These are phyloP conservation scores for Berkeleyomyces rouxiae DNA, from an alignment of 2,329 filamentous ascomycete genomes.

Conservation along the genomic window DNA sequence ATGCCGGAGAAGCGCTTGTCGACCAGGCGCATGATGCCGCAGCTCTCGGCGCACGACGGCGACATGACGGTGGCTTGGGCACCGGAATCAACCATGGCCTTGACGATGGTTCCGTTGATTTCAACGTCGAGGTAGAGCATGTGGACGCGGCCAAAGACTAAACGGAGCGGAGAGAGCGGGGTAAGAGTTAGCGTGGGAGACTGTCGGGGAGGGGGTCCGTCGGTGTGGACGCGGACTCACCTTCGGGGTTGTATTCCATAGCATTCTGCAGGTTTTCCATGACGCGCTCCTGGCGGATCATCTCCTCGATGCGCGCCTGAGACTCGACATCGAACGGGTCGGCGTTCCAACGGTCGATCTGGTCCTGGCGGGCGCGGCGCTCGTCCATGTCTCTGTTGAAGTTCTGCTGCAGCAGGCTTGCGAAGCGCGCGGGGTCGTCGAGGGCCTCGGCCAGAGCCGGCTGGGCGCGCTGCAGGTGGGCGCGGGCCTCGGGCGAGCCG, in stretches of 20 bases:
- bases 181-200: conserved; percentile 4
- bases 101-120: conserved; percentile 82
- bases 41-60: conserved; percentile 73
- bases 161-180: conserved; percentile 7
- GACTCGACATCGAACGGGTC: conserved; percentile 91
- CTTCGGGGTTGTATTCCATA: conserved; percentile 94
- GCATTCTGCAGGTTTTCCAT: conserved; percentile 93
- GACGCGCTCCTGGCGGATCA: conserved; percentile 86
- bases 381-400: conserved; percentile 54
- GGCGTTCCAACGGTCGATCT: conserved; percentile 73
- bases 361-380: conserved; percentile 60
- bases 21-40: conserved; percentile 90
- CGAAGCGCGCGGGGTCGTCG: conserved; percentile 61
- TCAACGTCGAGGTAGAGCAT: conserved; percentile 95
- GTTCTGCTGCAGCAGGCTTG: conserved; percentile 51
- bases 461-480: conserved; percentile 52
- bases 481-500: conserved; percentile 56
- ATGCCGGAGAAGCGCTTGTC: conserved; percentile 85
- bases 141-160: conserved; percentile 85
- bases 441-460: conserved; percentile 63
- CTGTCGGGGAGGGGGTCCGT: neutral
- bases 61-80: conserved; percentile 99
- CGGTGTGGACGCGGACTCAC: conserved; percentile 31
- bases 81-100: conserved; percentile 92
- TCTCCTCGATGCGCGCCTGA: conserved; percentile 85